These are phyloP conservation scores for Candida qinlingensis DNA, from an alignment of 805 yeast species.

Conservation along the genomic window DNA sequence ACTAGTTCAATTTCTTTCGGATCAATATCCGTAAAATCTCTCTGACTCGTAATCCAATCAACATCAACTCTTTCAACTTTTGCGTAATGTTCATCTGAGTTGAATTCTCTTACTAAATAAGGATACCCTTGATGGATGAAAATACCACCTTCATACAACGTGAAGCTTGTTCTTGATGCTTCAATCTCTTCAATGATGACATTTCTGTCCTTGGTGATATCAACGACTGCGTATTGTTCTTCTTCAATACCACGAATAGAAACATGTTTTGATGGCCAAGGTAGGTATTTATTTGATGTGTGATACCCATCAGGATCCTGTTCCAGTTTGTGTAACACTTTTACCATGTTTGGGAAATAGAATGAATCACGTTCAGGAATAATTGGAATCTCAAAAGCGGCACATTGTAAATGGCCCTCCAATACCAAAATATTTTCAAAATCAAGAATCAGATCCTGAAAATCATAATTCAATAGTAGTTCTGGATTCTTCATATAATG, in stretches of 20 bases:
- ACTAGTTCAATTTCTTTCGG: constrained; percentile 68
- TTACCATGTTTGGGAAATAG: constrained; percentile 43
- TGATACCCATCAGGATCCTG: constrained; percentile 44
- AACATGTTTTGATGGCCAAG: constrained; percentile 77
- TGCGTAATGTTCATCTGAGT: constrained; percentile 73
- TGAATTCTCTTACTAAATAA: constrained; percentile 79
- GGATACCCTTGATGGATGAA: constrained; percentile 92
- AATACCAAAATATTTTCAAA: constrained; percentile 56
- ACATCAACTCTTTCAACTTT: constrained; percentile 85
- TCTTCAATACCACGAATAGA: constrained; percentile 82
- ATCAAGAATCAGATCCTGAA: constrained; percentile 55
- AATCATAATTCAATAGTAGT: constrained; percentile 46
- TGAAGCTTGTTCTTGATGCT: constrained; percentile 81
- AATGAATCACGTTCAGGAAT: constrained; percentile 41
- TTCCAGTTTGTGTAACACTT: constrained; percentile 30
- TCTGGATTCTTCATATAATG: constrained; percentile 70
- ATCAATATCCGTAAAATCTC: constrained; percentile 92
- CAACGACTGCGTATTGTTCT: constrained; percentile 82
- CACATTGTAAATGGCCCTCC: constrained; percentile 89
- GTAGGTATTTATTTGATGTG: constrained; percentile 55
- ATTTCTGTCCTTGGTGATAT: constrained; percentile 72
- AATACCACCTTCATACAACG: constrained; percentile 88
- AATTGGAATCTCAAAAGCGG: constrained; percentile 82
- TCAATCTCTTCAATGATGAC: constrained; percentile 85
- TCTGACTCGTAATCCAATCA: constrained; percentile 87